phyloP scores from a whole-genome alignment of 2,329 filamentous ascomycete genomes.

The Alternaria dauci region DNA sequence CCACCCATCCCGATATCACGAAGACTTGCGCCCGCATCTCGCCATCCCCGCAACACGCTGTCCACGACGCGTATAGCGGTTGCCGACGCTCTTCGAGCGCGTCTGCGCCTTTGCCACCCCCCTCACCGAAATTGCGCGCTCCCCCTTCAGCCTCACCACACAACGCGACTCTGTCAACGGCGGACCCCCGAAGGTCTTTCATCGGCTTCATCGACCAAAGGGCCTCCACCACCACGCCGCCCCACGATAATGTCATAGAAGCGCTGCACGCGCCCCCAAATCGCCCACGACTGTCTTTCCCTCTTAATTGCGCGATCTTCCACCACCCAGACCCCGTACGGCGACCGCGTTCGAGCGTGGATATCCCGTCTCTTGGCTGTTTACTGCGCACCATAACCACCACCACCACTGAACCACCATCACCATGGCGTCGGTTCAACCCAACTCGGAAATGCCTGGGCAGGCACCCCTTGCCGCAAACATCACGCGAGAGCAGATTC shows the following conservation, averaged over 20 bases:
- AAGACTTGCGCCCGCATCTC: conserved; percentile 47
- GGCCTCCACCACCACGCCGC: conserved; percentile 37
- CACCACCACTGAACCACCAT: conserved; percentile 20
- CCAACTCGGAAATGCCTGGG: conserved; percentile 72
- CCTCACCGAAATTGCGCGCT: conserved; percentile 40
- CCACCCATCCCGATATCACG: conserved; percentile 43
- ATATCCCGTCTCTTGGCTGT: conserved; percentile 17
- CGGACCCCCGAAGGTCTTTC: conserved; percentile 39
- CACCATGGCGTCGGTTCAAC: conserved; percentile 81
- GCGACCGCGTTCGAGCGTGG: conserved; percentile 30
- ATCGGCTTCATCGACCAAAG: conserved; percentile 44
- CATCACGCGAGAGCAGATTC: conserved; percentile 78
- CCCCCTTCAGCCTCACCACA: conserved; percentile 35
- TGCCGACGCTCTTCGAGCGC: conserved; percentile 35
- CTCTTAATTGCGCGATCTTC: conserved; percentile 32
- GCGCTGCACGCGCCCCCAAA: conserved; percentile 33
- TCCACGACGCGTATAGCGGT: conserved; percentile 45
- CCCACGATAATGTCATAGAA: conserved; percentile 49
- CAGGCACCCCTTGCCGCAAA: conserved; percentile 69
- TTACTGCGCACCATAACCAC: conserved; percentile 27
- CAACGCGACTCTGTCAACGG: conserved; percentile 44
- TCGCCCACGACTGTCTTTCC: conserved; percentile 36
- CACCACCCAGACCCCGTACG: conserved; percentile 24
- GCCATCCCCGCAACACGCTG: conserved; percentile 47
- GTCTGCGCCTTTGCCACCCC: conserved; percentile 34